Evolutionary conservation across 352 stramenopile species (phyloP).

Genomic region (Pythium myriotylum): DNA sequence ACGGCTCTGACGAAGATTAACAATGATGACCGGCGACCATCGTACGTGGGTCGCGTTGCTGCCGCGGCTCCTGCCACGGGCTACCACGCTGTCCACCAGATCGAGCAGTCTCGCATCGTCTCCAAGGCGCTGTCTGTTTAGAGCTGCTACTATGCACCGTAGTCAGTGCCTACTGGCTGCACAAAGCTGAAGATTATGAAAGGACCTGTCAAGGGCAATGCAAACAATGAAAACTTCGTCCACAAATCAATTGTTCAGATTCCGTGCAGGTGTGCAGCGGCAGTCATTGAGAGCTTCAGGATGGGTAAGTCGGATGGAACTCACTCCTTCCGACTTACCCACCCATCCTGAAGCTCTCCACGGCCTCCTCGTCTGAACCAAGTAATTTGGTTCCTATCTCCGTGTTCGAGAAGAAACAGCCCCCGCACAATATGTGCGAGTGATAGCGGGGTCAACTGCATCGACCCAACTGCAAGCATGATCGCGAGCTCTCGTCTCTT

Average conservation of each 20-base stretch:
- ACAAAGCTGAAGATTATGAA: constrained; percentile 2
- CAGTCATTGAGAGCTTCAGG: too few species aligned
- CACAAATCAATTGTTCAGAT: background rate
- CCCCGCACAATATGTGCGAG: too few species aligned
- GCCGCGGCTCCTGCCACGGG: constrained; percentile 95
- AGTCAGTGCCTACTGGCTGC: background rate
- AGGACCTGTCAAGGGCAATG: constrained; percentile 1
- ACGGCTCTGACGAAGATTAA: constrained; percentile 94
- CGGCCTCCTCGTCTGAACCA: too few species aligned
- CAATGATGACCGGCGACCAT: constrained; percentile 75
- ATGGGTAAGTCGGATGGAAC: too few species aligned
- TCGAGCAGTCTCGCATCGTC: constrained; percentile 94
- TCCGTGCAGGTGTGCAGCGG: too few species aligned
- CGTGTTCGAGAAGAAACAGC: too few species aligned
- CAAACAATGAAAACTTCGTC: constrained; percentile 9
- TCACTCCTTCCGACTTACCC: too few species aligned
- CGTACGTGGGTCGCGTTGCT: constrained; percentile 94
- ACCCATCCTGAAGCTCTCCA: too few species aligned
- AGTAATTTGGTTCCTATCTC: too few species aligned
- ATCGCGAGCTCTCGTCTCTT: constrained; percentile 5
- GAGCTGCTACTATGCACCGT: constrained; percentile 7
- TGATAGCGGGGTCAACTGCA: too few species aligned
- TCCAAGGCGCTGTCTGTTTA: constrained; percentile 75
- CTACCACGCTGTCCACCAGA: constrained; percentile 93
- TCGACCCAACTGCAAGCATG: background rate